A percentile compares a stretch with the other conserved stretches of the same genome.
Evolutionary conservation across 148 eudicot genomes (phyloP).

Genomic region (Fagopyrum homotropicum): DNA sequence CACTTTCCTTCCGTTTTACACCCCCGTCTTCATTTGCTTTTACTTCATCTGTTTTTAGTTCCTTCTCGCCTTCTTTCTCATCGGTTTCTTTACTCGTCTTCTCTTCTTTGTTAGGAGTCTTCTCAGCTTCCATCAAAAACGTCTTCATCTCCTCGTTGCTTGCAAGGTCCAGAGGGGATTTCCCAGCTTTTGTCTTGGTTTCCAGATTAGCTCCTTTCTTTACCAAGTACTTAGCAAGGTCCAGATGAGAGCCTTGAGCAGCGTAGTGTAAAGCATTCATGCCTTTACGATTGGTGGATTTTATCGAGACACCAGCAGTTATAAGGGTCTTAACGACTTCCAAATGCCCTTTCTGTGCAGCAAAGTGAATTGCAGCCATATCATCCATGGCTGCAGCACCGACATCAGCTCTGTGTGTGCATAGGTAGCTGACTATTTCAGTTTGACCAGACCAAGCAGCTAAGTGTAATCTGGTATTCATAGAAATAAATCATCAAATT

Average conservation of each 20-base stretch:
- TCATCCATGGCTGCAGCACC: conserved; percentile 98
- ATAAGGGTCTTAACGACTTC: conserved; percentile 67
- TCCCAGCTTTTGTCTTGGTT: conserved; percentile 79
- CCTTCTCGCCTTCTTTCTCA: conserved; percentile 21
- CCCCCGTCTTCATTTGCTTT: conserved; percentile 32
- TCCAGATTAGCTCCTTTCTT: conserved; percentile 61
- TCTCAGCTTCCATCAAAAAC: conserved; percentile 39
- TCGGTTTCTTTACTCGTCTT: conserved; percentile 23
- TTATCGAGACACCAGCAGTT: conserved; percentile 59
- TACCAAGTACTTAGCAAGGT: conserved; percentile 71
- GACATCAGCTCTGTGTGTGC: conserved; percentile 85
- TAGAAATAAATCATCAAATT: neutral
- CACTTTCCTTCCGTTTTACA: conserved; percentile 48
- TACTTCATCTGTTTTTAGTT: conserved; percentile 20
- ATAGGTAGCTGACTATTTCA: conserved; percentile 56
- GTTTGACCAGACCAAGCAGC: conserved; percentile 98
- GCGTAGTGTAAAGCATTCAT: conserved; percentile 91
- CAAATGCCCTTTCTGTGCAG: conserved; percentile 87
- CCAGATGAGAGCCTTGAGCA: conserved; percentile 76
- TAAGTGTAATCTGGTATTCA: conserved; percentile 65
- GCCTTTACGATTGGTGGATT: conserved; percentile 77
- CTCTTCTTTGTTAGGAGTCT: conserved; percentile 23
- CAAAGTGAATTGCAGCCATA: conserved; percentile 95
- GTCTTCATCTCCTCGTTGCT: conserved; percentile 63
- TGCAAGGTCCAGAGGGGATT: conserved; percentile 71